phyloP scores from a whole-genome alignment of 768 basidiomycete species.

The Cyclocybe cylindracea region DNA sequence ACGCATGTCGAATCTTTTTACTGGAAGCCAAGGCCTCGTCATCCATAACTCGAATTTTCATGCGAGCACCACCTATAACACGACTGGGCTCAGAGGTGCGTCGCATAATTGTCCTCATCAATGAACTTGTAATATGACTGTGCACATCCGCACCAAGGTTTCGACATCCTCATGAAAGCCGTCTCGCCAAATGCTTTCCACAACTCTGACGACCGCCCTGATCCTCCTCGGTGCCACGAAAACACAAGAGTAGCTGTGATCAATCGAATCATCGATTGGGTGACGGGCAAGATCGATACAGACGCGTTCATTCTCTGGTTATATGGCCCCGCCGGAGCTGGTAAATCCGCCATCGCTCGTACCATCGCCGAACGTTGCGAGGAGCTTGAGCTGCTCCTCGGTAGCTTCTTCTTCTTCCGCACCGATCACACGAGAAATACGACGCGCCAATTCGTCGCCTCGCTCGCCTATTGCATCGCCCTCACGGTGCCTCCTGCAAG shows the following conservation, averaged over 20 bases:
- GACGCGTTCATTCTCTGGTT: slow-evolving; percentile 6
- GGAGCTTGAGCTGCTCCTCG: background rate
- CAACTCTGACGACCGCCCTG: slow-evolving; percentile 4
- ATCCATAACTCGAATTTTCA: too few species aligned
- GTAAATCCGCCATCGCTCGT: slow-evolving; percentile 16
- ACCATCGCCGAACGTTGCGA: slow-evolving; percentile 7
- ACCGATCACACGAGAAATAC: background rate
- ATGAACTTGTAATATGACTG: too few species aligned
- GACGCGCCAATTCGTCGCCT: slow-evolving; percentile 1
- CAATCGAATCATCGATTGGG: background rate
- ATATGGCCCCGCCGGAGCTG: slow-evolving; percentile 11
- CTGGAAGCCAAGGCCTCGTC: too few species aligned
- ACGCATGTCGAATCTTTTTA: too few species aligned
- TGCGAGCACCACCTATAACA: too few species aligned
- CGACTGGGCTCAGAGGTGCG: too few species aligned
- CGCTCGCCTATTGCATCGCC: slow-evolving; percentile 1
- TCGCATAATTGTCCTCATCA: too few species aligned
- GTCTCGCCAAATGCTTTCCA: slow-evolving; percentile 5
- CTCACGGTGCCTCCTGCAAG: background rate
- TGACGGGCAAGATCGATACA: background rate
- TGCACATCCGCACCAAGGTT: background rate
- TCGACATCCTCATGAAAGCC: background rate
- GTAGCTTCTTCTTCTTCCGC: slow-evolving; percentile 11
- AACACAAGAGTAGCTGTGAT: slow-evolving; percentile 1
- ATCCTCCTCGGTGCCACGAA: slow-evolving; percentile 9